phyloP scores from a whole-genome alignment of 2,329 filamentous ascomycete species.

The Cyclaneusma minus region DNA sequence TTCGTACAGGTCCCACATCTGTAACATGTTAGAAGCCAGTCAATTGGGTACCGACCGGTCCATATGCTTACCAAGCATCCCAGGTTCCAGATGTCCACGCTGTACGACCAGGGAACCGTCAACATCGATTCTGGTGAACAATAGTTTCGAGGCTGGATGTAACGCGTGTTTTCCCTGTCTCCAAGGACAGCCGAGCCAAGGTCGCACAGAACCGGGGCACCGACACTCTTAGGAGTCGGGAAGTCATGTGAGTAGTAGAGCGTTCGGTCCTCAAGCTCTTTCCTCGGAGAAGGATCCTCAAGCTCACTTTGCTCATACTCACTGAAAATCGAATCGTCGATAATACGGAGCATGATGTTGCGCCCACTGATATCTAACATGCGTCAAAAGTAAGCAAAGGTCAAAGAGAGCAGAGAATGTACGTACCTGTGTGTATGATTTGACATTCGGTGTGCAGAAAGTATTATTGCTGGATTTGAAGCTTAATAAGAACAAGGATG shows the following conservation, averaged over 20 bases:
- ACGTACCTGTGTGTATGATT: constrained; percentile 28
- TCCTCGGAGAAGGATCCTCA: constrained; percentile 23
- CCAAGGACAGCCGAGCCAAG: constrained; percentile 29
- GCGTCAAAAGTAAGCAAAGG: constrained; percentile 4
- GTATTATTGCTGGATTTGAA: too few species aligned
- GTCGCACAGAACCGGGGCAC: constrained; percentile 28
- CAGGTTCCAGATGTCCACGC: constrained; percentile 35
- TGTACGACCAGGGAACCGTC: constrained; percentile 25
- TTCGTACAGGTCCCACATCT: too few species aligned
- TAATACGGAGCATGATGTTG: constrained; percentile 27
- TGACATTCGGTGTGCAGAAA: too few species aligned
- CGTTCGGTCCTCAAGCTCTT: constrained; percentile 22
- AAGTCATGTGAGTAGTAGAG: constrained; percentile 28
- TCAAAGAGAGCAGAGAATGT: constrained; percentile 1
- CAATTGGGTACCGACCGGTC: too few species aligned
- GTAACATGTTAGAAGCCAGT: too few species aligned
- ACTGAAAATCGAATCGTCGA: constrained; percentile 20
- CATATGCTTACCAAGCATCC: constrained; percentile 30
- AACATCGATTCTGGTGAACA: constrained; percentile 31
- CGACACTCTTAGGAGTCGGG: constrained; percentile 16
- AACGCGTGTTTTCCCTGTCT: constrained; percentile 18
- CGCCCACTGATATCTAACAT: constrained; percentile 26
- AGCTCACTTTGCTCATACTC: constrained; percentile 25
- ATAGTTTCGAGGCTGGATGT: constrained; percentile 26
- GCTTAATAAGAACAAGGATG: too few species aligned